These are phyloP conservation scores for Prunus mira DNA, from an alignment of 306 rosid species.

Conservation along the genomic window DNA sequence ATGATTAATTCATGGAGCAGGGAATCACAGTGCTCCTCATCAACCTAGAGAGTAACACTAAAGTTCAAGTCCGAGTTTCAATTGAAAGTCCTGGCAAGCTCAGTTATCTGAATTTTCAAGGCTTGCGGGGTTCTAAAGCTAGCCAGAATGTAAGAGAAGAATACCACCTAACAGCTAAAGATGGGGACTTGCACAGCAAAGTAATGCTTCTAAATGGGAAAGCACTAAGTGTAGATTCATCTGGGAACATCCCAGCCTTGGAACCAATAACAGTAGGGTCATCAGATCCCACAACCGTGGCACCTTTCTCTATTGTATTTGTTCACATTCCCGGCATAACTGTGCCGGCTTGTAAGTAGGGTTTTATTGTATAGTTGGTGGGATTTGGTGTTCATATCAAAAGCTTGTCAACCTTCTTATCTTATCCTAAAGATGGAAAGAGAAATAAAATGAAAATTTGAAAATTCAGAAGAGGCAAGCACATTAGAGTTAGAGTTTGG, in stretches of 20 bases:
- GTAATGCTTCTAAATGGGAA: constrained; percentile 55
- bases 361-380: background rate
- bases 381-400: background rate
- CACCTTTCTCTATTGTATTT: constrained; percentile 67
- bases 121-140: constrained; percentile 3
- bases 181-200: constrained; percentile 56
- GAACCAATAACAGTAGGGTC: constrained; percentile 41
- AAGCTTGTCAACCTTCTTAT: background rate
- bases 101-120: constrained; percentile 3
- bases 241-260: constrained; percentile 56
- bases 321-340: constrained; percentile 47
- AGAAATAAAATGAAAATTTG: background rate
- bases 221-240: constrained; percentile 35
- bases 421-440: background rate
- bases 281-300: constrained; percentile 43
- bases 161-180: constrained; percentile 55
- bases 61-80: constrained; percentile 35
- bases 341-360: constrained; percentile 39
- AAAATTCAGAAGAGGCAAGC: background rate
- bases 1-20: constrained; percentile 32
- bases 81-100: background rate
- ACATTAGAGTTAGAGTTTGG: background rate
- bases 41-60: constrained; percentile 47
- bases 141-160: constrained; percentile 42
- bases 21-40: constrained; percentile 60